Evolutionary conservation across 2,329 filamentous ascomycete genomes (phyloP).

Genomic region (Colletotrichum sp.): DNA sequence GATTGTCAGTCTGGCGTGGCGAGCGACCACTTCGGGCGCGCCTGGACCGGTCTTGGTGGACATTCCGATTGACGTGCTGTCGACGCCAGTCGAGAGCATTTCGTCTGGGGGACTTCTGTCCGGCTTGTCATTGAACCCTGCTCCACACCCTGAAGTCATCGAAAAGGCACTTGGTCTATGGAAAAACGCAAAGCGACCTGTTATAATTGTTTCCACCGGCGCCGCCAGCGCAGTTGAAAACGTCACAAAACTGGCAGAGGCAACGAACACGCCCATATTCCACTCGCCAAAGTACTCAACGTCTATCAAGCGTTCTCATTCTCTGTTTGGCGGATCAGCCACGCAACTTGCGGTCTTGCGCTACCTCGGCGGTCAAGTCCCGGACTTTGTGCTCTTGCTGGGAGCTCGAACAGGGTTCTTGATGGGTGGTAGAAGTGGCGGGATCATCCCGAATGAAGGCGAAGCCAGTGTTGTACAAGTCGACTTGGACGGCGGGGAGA

Average conservation of each 20-base stretch:
- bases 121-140: background rate
- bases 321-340: background rate
- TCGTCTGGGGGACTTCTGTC: background rate
- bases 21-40: background rate
- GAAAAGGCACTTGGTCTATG: background rate
- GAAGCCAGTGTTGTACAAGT: background rate
- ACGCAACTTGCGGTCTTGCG: background rate
- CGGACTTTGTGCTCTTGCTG: constrained; percentile 1
- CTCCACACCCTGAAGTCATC: background rate
- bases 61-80: constrained; percentile 1
- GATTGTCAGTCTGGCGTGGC: constrained; percentile 1
- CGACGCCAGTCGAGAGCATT: background rate
- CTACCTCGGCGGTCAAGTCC: background rate
- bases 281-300: constrained; percentile 7
- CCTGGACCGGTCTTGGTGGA: constrained; percentile 4
- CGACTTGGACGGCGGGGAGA: background rate
- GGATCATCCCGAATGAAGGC: background rate
- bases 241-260: background rate
- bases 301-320: background rate
- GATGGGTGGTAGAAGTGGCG: background rate
- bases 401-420: constrained; percentile 1
- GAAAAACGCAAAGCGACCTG: background rate
- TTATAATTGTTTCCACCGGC: constrained; percentile 1
- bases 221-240: background rate
- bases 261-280: background rate